Evolutionary conservation across 306 rosid genomes (phyloP), one percentile per base, ranked within the genome.

Genomic region (Delonix regia): DNA sequence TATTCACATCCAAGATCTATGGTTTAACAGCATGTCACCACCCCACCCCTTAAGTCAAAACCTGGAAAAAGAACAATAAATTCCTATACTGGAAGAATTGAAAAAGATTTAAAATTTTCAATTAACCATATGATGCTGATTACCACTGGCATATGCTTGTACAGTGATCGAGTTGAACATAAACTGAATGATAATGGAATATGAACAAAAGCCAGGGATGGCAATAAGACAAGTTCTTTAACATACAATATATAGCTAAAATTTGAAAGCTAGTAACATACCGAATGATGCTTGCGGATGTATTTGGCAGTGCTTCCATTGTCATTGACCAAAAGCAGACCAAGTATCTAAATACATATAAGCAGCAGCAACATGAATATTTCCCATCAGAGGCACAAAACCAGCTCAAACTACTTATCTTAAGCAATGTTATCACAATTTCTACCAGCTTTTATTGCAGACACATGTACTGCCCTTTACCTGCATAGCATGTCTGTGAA

Each of bases 401-500:
- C 55, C 77, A 30, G 71, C 79, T 80, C 78, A 60, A 78, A 59
- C 81, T 76, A 76, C 55, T 36, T 8, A 74, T 71, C 78, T 56
- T 34, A 55, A 19, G 61, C 63, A 51, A 78, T 42, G 72, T 53
- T 76, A 30, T 39, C 36, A 61, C 53, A 69, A 53, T 45, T 70
- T 60, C 34, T 67, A 47, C 27, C 60, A 79, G 34, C 56, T 74
- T 56, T 74, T 1, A 76, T 8, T 51, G 73, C 49, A 73, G 48
- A 78, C 53, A 78, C 44, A 78, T 60, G 71, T 36, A 51, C 80
- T 39, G 19, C 59, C 57, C 63, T 52, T 60, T 87, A 95, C 99
- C 99, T 93, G 99, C 98, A 93, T 96, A 49, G 99, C 99, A 83
- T 96, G 99, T 81, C 99, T 89, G 78, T 93, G 99, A 89, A 96